Percentiles rank a stretch among this genome's conserved stretches.
These are phyloP conservation scores for Beauveria sp. DNA, from an alignment of 2,329 filamentous ascomycete species.

Conservation along the genomic window DNA sequence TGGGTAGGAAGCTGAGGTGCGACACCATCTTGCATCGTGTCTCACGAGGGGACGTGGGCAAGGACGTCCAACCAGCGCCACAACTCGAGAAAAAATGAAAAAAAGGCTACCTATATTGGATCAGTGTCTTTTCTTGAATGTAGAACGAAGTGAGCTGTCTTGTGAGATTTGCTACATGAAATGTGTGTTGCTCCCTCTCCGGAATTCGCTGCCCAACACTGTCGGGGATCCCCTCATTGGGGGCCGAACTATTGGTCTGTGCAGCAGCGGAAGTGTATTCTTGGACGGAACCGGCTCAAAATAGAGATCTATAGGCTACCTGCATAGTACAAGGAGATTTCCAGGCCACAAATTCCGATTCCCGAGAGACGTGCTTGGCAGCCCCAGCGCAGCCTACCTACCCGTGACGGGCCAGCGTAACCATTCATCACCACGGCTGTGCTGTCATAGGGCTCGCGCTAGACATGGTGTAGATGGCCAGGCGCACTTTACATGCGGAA, in stretches of 20 bases:
- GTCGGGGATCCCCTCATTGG: not conserved
- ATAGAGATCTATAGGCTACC: not conserved
- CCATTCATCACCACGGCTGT: too few relatives aligned
- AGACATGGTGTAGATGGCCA: not conserved
- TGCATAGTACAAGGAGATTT: too few relatives aligned
- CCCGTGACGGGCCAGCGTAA: too few relatives aligned
- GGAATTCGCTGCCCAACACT: not conserved
- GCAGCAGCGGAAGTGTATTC: not conserved
- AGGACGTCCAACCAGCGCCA: not conserved
- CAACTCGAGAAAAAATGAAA: not conserved
- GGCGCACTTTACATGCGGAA: not conserved
- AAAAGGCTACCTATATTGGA: not conserved
- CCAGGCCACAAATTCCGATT: too few relatives aligned
- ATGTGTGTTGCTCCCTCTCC: not conserved
- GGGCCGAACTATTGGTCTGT: not conserved
- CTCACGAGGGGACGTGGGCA: not conserved
- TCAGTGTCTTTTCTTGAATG: not conserved
- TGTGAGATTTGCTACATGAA: not conserved
- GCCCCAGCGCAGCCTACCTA: too few relatives aligned
- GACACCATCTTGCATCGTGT: not conserved
- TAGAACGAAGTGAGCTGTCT: not conserved
- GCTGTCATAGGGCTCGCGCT: too few relatives aligned
- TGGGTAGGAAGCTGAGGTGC: not conserved
- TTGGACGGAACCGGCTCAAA: not conserved
- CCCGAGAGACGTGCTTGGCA: too few relatives aligned